A percentile compares a stretch with the other conserved stretches of the same genome.
Conservation (phyloP, 1,139 yeast species). For the Zygoascus sp. region DNA sequence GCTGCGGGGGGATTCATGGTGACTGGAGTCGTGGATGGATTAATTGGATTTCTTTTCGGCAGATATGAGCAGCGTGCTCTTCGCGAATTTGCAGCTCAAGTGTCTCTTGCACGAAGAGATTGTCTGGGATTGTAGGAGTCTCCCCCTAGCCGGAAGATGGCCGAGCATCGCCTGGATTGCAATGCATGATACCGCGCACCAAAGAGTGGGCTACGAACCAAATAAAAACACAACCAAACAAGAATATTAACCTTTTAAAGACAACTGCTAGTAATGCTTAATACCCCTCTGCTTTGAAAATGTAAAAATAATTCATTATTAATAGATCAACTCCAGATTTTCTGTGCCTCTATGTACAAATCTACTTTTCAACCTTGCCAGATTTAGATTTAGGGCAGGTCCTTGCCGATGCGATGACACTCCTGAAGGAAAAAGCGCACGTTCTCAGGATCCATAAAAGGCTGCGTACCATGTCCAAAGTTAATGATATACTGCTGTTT, state of each 20-base stretch:
- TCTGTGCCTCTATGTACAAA: too few species aligned
- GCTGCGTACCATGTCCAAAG: slow-evolving; percentile 97
- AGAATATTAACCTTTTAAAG: too few species aligned
- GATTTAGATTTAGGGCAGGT: slow-evolving; percentile 1
- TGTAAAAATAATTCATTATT: too few species aligned
- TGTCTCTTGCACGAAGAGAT: slow-evolving; percentile 27
- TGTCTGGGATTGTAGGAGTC: background rate
- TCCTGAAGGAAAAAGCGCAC: slow-evolving; percentile 79
- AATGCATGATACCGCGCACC: too few species aligned
- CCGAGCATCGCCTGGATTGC: too few species aligned
- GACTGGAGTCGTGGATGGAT: slow-evolving; percentile 70
- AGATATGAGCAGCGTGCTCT: slow-evolving; percentile 73
- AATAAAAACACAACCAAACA: too few species aligned
- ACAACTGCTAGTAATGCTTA: too few species aligned
- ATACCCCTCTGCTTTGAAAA: too few species aligned
- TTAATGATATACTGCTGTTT: slow-evolving; percentile 86
- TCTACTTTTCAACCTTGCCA: background rate
- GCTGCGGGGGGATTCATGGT: slow-evolving; percentile 46
- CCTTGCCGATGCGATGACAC: slow-evolving; percentile 69
- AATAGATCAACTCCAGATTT: too few species aligned
- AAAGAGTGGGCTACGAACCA: too few species aligned
- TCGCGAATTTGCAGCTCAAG: slow-evolving; percentile 49
- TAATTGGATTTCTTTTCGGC: slow-evolving; percentile 76
- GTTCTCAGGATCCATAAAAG: slow-evolving; percentile 91
- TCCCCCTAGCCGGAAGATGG: background rate